Percentiles rank a stretch among this genome's conserved stretches.
phyloP scores from a whole-genome alignment of 495 filamentous ascomycete genomes.

The Penicillium pulvis region DNA sequence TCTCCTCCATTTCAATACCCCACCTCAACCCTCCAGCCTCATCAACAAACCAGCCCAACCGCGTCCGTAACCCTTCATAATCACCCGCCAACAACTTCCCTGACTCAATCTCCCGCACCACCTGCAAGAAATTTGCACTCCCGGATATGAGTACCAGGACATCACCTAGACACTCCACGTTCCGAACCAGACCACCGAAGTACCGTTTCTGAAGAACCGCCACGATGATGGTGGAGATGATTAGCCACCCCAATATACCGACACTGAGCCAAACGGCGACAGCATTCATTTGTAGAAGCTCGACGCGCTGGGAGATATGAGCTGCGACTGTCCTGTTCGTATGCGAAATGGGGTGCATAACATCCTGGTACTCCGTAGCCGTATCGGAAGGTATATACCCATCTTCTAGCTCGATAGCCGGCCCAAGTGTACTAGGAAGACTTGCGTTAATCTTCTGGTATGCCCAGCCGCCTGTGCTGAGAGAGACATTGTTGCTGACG shows the following conservation, averaged over 20 bases:
- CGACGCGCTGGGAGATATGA: conserved; percentile 24
- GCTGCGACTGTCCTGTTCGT: conserved; percentile 21
- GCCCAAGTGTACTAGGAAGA: conserved; percentile 18
- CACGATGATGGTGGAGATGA: conserved; percentile 29
- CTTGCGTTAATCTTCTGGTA: conserved; percentile 36
- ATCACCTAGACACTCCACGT: conserved; percentile 25
- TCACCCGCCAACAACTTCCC: conserved; percentile 9
- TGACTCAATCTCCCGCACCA: conserved; percentile 21
- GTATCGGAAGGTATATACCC: conserved; percentile 5
- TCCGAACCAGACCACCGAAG: conserved; percentile 23
- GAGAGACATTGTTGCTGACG: conserved; percentile 28
- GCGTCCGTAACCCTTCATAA: conserved; percentile 17
- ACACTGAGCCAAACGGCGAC: conserved; percentile 40
- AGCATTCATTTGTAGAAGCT: conserved; percentile 32
- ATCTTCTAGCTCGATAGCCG: conserved; percentile 12
- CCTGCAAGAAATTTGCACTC: conserved; percentile 21
- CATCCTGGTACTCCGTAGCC: conserved; percentile 19
- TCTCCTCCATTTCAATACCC: conserved; percentile 27
- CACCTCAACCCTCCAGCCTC: conserved; percentile 21
- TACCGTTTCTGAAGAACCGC: conserved; percentile 23
- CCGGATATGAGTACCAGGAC: conserved; percentile 23
- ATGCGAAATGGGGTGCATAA: conserved; percentile 24
- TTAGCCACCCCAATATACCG: conserved; percentile 35
- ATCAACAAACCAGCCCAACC: conserved; percentile 27
- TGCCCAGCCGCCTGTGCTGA: conserved; percentile 26